Percentiles rank a stretch among this genome's conserved stretches.
Evolutionary conservation across 768 basidiomycete species (phyloP).

Genomic region (Psilocybe tampanensis): DNA sequence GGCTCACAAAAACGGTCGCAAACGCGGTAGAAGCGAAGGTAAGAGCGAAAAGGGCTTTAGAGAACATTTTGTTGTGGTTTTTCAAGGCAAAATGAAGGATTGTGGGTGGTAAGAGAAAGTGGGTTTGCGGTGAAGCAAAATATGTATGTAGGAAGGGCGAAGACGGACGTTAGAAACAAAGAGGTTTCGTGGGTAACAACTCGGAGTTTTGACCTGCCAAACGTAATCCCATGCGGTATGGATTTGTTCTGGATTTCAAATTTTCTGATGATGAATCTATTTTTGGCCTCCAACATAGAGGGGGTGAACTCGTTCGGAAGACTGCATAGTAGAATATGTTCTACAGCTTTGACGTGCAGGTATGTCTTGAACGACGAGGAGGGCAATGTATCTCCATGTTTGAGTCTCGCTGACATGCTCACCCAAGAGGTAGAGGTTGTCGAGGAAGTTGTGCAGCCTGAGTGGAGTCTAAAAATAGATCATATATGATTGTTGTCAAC

Average conservation of each 20-base stretch:
- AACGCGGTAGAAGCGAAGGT: conserved; percentile 53
- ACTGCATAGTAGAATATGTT: no score
- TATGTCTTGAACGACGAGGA: no score
- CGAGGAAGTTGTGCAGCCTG: no score
- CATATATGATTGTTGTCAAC: no score
- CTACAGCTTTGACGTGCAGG: no score
- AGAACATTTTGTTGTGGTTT: conserved; percentile 46
- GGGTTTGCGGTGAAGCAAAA: conserved; percentile 22
- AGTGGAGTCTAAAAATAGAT: no score
- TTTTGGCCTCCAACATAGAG: not conserved
- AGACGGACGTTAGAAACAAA: conserved; percentile 24
- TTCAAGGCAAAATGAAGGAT: conserved; percentile 27
- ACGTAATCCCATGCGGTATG: not conserved
- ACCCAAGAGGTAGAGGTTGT: no score
- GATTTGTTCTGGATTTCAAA: not conserved
- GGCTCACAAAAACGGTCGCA: conserved; percentile 55
- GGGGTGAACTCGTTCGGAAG: no score
- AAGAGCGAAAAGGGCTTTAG: conserved; percentile 47
- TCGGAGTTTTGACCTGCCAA: conserved; percentile 11
- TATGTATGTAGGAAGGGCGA: conserved; percentile 7
- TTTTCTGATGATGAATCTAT: not conserved
- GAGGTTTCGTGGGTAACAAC: not conserved
- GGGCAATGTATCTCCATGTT: no score
- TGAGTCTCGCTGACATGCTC: no score
- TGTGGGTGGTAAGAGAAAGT: conserved; percentile 40